Conservation (phyloP, 2,329 filamentous ascomycete genomes). For the Macrophomina tecta region DNA sequence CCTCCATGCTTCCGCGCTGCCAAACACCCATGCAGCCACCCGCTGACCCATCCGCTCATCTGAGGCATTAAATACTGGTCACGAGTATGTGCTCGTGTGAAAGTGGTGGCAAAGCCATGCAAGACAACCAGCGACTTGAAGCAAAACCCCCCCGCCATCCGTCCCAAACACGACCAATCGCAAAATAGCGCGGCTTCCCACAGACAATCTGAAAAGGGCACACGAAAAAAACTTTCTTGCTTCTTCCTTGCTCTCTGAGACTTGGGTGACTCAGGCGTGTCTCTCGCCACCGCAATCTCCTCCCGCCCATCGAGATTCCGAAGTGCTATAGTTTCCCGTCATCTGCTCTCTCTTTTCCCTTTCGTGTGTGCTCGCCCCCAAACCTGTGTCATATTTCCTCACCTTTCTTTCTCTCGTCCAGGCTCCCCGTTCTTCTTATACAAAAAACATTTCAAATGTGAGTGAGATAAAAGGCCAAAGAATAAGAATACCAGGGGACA, state of each 20-base stretch:
- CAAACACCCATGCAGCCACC: too few relatives aligned
- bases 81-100: too few relatives aligned
- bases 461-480: neutral
- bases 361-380: neutral
- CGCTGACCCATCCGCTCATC: too few relatives aligned
- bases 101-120: neutral
- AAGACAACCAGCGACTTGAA: neutral
- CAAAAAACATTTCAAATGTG: neutral
- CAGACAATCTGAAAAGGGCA: neutral
- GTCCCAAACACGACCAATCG: constrained; percentile 1
- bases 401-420: neutral
- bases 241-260: neutral
- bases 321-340: too few relatives aligned
- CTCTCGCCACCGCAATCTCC: neutral
- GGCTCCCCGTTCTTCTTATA: neutral
- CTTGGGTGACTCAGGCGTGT: too few relatives aligned
- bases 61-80: too few relatives aligned
- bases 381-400: too few relatives aligned
- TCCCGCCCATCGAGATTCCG: neutral
- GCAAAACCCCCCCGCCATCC: neutral
- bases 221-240: neutral
- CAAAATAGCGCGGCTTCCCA: neutral
- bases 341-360: neutral
- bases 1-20: too few relatives aligned
- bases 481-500: neutral